Base-by-base conservation (phyloP, 2,329 filamentous ascomycete genomes). In the Rhytidhysteron rufulum region DNA sequence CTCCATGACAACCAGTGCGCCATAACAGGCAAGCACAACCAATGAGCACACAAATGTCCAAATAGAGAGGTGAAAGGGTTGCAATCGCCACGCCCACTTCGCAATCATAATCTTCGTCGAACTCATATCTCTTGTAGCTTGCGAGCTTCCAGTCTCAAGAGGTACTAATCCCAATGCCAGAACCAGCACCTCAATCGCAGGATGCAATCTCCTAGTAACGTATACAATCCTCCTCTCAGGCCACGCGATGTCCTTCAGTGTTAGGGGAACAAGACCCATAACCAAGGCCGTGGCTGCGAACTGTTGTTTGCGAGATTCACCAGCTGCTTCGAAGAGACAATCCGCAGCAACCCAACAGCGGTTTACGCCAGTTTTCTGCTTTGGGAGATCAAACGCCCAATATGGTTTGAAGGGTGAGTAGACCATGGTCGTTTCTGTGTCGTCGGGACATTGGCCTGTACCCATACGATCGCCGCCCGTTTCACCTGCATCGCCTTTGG, bases 261-360 rank as follows among this genome's bases (percentile, higher is more conserved):
- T 57, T 2, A 62, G 42, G 1, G 60, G 60, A 22, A 64, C 48
- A 9, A 64, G 45, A 20, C 58, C 60, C 58, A 64, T 62, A 34
- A 63, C 53, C 8, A 64, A 49, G 2, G 54, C 50, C 1, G 51
- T 57, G 22, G 60, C 54, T 17, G 50, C 53, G 43, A 57, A 61
- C 45, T 65, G 59, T 31, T 61, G 58, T 35, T 62, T 61, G 19
- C 57, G 54, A 17, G 49, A 49, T 27, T 62, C 58, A 21, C 53
- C 53, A 4, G 53, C 51, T 1, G 40, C 35, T 27, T 37, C 42
- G 37, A 60, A 50, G 10, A 51, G 39, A 40, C 61, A 65, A 44
- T 51, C 49, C 13, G 58, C 51, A 8, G 42, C 51, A 22, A 47
- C 50, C 60, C 60, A 65, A 50, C 61, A 63, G 20, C 51, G 45